phyloP scores from a whole-genome alignment of 2,329 filamentous ascomycete genomes.

The Colletotrichum acutatum region DNA sequence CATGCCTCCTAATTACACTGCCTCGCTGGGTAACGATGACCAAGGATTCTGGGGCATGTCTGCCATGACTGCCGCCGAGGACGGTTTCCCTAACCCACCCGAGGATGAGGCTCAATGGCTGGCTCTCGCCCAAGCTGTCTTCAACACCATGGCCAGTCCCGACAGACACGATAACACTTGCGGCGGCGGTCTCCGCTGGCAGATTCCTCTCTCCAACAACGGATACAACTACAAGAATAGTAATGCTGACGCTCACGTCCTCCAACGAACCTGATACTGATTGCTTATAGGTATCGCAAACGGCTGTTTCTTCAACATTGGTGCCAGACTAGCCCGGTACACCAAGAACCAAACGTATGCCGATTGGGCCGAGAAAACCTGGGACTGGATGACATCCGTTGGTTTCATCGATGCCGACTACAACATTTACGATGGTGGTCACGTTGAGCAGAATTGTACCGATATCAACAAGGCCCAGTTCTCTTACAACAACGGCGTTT shows the following conservation, averaged over 20 bases:
- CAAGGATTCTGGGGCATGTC: slow-evolving; percentile 78
- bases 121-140: slow-evolving; percentile 76
- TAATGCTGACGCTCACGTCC: slow-evolving; percentile 37
- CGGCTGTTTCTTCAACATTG: slow-evolving; percentile 72
- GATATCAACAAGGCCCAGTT: slow-evolving; percentile 67
- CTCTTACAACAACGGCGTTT: slow-evolving; percentile 70
- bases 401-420: slow-evolving; percentile 70
- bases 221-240: slow-evolving; percentile 83
- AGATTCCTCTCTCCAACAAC: slow-evolving; percentile 78
- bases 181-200: slow-evolving; percentile 80
- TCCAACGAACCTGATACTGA: slow-evolving; percentile 41
- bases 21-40: slow-evolving; percentile 72
- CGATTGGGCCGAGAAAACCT: slow-evolving; percentile 70
- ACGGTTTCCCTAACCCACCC: slow-evolving; percentile 69
- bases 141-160: slow-evolving; percentile 67
- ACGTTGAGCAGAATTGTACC: slow-evolving; percentile 64
- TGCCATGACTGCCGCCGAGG: slow-evolving; percentile 74
- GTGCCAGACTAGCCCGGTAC: slow-evolving; percentile 77
- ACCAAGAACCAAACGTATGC: slow-evolving; percentile 74
- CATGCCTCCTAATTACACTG: slow-evolving; percentile 69
- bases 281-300: slow-evolving; percentile 62
- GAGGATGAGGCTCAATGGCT: slow-evolving; percentile 68
- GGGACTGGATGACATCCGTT: slow-evolving; percentile 68
- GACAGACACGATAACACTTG: slow-evolving; percentile 75
- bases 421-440: slow-evolving; percentile 69